Percentiles rank a stretch among this genome's conserved stretches.
Evolutionary conservation across 768 basidiomycete species (phyloP).

Genomic region (Termitomyces sp.): DNA sequence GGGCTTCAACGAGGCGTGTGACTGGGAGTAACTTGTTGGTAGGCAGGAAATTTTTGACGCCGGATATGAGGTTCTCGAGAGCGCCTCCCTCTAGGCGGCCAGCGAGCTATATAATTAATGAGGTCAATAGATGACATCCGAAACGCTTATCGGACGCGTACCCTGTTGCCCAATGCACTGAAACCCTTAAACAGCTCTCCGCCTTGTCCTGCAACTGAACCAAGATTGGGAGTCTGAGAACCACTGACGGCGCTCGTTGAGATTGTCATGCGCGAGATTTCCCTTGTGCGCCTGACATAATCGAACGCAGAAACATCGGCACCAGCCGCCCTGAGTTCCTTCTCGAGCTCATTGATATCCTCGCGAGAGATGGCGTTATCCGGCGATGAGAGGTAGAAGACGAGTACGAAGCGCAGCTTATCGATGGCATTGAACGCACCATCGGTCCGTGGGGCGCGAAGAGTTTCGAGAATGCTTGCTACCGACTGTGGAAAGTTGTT

Average conservation of each 20-base stretch:
- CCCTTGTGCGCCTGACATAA: constrained; percentile 86
- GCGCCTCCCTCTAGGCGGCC: constrained; percentile 92
- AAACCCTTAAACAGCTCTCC: constrained; percentile 93
- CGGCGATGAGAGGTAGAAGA: constrained; percentile 87
- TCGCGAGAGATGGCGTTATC: constrained; percentile 82
- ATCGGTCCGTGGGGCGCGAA: constrained; percentile 68
- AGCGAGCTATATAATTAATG: constrained; percentile 59
- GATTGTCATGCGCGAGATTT: constrained; percentile 89
- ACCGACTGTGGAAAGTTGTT: constrained; percentile 46
- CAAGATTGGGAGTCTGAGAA: constrained; percentile 60
- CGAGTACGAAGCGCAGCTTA: constrained; percentile 90
- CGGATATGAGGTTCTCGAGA: constrained; percentile 94
- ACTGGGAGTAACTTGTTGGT: constrained; percentile 90
- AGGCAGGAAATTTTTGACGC: constrained; percentile 96
- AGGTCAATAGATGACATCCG: background rate
- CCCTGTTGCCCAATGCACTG: constrained; percentile 85
- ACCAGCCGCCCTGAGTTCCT: constrained; percentile 76
- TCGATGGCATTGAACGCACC: constrained; percentile 68
- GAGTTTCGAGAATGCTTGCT: constrained; percentile 74
- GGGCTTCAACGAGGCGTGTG: constrained; percentile 88
- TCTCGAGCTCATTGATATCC: constrained; percentile 83
- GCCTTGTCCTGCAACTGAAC: constrained; percentile 56
- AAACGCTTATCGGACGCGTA: constrained; percentile 26
- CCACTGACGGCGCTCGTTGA: constrained; percentile 52
- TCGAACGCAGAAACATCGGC: constrained; percentile 82